Percentiles rank a stretch among this genome's conserved stretches.
Conservation (phyloP, 805 yeast species). For the Zygosaccharomyces bailii region DNA sequence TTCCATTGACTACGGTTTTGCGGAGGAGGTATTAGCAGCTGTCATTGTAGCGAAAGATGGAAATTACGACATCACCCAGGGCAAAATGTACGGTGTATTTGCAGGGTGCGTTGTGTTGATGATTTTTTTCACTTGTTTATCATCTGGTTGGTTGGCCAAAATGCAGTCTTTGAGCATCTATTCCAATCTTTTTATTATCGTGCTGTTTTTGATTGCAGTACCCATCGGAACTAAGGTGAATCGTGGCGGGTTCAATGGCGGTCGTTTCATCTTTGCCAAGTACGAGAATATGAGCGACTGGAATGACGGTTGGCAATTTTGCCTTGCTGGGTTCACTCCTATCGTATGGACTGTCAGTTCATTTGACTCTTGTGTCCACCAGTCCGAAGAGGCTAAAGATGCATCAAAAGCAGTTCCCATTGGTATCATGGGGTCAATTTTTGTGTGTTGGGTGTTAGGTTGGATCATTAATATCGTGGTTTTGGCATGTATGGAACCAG, state of each 20-base stretch:
- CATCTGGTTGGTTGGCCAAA: conserved; percentile 50
- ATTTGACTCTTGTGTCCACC: conserved; percentile 67
- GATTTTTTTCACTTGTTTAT: conserved; percentile 46
- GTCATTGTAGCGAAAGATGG: conserved; percentile 46
- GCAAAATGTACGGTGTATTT: conserved; percentile 55
- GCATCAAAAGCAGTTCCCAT: conserved; percentile 59
- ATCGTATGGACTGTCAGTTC: conserved; percentile 74
- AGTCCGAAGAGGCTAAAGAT: conserved; percentile 65
- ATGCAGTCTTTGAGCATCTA: conserved; percentile 54
- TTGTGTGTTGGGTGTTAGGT: conserved; percentile 55
- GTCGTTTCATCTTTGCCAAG: conserved; percentile 51
- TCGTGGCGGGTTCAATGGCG: conserved; percentile 42
- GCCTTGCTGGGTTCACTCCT: conserved; percentile 53
- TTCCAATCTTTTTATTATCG: conserved; percentile 48
- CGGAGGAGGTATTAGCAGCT: conserved; percentile 47
- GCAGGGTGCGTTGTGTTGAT: conserved; percentile 53
- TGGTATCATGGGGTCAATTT: conserved; percentile 58
- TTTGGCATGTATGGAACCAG: conserved; percentile 49
- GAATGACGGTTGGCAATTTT: conserved; percentile 55
- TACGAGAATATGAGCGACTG: conserved; percentile 49
- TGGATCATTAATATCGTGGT: conserved; percentile 52
- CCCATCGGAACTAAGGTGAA: conserved; percentile 49
- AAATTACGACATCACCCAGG: conserved; percentile 47
- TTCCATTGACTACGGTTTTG: conserved; percentile 38
- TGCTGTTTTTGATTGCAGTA: conserved; percentile 52